A percentile compares a stretch with the other conserved stretches of the same genome.
These are phyloP conservation scores for Cordia subcordata DNA, from an alignment of 257 asterid species.

Conservation along the genomic window DNA sequence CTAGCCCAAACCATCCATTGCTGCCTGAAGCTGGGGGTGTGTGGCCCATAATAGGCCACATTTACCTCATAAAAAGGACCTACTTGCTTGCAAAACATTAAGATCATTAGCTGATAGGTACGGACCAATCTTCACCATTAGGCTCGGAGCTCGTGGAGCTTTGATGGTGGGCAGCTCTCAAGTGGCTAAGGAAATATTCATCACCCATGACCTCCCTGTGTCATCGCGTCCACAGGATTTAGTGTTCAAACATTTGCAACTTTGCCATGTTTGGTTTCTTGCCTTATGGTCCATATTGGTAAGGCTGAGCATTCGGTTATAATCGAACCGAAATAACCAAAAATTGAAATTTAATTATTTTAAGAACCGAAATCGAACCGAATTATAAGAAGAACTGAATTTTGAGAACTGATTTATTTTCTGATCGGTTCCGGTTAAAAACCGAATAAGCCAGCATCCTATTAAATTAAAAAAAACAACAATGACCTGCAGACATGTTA, in stretches of 20 bases:
- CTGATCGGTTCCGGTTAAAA: no score
- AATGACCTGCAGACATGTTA: no score
- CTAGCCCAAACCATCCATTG: background rate
- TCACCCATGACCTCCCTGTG: slow-evolving; percentile 14
- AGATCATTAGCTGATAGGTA: slow-evolving; percentile 25
- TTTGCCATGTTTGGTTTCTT: slow-evolving; percentile 23
- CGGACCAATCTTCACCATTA: slow-evolving; percentile 25
- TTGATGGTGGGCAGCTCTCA: slow-evolving; percentile 24
- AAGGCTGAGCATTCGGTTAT: no score
- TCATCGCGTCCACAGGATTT: slow-evolving; percentile 16
- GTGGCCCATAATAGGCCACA: slow-evolving; percentile 36
- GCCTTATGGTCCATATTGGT: slow-evolving; percentile 30
- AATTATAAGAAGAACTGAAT: no score
- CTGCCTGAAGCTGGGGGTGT: slow-evolving; percentile 20
- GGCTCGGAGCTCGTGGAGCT: slow-evolving; percentile 13
- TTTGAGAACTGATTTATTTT: no score
- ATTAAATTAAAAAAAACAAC: no score
- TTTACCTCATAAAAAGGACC: slow-evolving; percentile 27
- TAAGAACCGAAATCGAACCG: no score
- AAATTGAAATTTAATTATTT: no score
- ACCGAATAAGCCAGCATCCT: no score
- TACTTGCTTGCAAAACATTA: slow-evolving; percentile 18
- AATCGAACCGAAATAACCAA: no score
- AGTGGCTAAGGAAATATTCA: slow-evolving; percentile 21
- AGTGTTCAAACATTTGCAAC: slow-evolving; percentile 11